Evolutionary conservation across 495 filamentous ascomycete genomes (phyloP).

Genomic region (Pyronema omphalodes): DNA sequence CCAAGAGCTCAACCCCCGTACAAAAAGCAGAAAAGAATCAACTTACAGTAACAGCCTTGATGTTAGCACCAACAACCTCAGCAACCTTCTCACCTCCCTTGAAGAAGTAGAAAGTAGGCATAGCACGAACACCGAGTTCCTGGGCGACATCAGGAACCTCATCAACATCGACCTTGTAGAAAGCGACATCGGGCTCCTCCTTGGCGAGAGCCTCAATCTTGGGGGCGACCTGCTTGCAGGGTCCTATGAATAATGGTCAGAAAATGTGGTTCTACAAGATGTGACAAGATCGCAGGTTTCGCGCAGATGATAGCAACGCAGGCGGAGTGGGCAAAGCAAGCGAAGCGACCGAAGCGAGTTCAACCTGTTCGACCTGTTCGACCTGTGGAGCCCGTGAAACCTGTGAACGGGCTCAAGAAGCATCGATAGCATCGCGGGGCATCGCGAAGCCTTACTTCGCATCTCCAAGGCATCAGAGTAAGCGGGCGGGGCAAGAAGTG

Average conservation of each 20-base stretch:
- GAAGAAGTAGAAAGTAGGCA: conserved; percentile 88
- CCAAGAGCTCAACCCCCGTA: no score
- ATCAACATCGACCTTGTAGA: conserved; percentile 92
- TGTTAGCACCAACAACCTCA: conserved; percentile 72
- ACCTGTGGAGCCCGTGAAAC: no score
- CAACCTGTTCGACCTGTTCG: no score
- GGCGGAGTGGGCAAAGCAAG: no score
- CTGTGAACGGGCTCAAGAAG: no score
- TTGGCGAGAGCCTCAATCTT: conserved; percentile 45
- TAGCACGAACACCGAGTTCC: conserved; percentile 71
- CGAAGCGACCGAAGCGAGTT: no score
- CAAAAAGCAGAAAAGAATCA: background rate
- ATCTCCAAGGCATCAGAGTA: no score
- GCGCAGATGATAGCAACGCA: no score
- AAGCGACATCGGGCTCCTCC: conserved; percentile 38
- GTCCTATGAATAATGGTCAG: conserved; percentile 21
- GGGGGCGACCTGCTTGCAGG: conserved; percentile 81
- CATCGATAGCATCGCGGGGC: no score
- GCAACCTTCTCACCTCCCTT: conserved; percentile 45
- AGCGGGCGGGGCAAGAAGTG: no score
- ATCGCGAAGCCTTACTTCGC: no score
- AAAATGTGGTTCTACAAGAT: background rate
- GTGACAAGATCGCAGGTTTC: background rate
- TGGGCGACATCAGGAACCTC: conserved; percentile 54
- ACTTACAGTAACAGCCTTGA: conserved; percentile 26